Evolutionary conservation across 2,329 filamentous ascomycete genomes (phyloP).

Genomic region (Sarocladiaceae sp.): DNA sequence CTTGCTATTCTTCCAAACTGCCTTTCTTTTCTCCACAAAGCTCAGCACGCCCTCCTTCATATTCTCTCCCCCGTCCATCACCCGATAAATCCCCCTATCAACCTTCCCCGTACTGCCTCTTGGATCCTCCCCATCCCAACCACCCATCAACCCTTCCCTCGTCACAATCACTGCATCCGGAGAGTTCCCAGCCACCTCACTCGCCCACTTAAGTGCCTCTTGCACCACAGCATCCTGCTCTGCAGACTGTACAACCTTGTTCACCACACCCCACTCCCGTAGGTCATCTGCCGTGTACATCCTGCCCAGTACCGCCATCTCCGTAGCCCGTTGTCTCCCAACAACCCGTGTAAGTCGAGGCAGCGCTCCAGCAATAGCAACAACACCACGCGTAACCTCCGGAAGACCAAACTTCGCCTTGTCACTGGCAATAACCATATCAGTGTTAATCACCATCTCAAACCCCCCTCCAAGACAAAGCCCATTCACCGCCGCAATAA

Average conservation of each 20-base stretch:
- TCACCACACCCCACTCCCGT: slow-evolving; percentile 65
- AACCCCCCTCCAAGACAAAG: slow-evolving; percentile 71
- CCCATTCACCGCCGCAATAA: slow-evolving; percentile 74
- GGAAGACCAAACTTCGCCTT: slow-evolving; percentile 63
- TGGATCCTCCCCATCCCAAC: slow-evolving; percentile 66
- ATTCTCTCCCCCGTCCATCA: slow-evolving; percentile 64
- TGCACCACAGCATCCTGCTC: slow-evolving; percentile 42
- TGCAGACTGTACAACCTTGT: slow-evolving; percentile 50
- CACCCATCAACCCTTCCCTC: slow-evolving; percentile 65
- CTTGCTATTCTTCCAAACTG: slow-evolving; percentile 63
- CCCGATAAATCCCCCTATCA: slow-evolving; percentile 52
- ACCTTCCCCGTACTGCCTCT: slow-evolving; percentile 57
- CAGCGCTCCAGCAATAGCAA: slow-evolving; percentile 66
- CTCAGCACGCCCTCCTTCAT: slow-evolving; percentile 69
- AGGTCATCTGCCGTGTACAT: slow-evolving; percentile 57
- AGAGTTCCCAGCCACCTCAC: slow-evolving; percentile 59
- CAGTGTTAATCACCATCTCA: slow-evolving; percentile 71
- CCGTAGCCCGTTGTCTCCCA: slow-evolving; percentile 65
- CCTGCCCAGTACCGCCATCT: slow-evolving; percentile 65
- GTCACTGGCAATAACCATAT: slow-evolving; percentile 62
- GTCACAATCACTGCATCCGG: slow-evolving; percentile 75
- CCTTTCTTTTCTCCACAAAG: slow-evolving; percentile 72
- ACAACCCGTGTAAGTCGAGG: slow-evolving; percentile 62
- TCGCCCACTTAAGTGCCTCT: slow-evolving; percentile 59
- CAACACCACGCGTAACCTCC: slow-evolving; percentile 67